These are phyloP conservation scores for Aspergillus tubingensis DNA, from an alignment of 2,329 filamentous ascomycete genomes.

Conservation along the genomic window DNA sequence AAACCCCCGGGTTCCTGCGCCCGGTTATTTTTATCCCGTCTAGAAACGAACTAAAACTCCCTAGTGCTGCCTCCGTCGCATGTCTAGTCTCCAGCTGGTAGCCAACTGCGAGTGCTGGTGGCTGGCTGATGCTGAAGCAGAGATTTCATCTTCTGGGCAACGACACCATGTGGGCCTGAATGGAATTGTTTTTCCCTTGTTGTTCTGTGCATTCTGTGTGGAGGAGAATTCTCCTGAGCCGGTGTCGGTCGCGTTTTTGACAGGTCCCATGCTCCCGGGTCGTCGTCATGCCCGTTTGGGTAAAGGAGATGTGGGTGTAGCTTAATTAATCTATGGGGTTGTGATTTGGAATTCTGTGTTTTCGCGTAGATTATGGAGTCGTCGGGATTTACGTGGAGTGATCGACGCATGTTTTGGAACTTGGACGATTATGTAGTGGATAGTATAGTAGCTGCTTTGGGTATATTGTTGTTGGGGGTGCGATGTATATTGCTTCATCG, in stretches of 20 bases:
- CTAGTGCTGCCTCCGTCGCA: not conserved
- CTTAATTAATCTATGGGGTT: not conserved
- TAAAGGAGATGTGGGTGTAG: not conserved
- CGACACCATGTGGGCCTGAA: conserved; percentile 2
- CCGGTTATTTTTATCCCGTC: not conserved
- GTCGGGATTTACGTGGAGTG: not conserved
- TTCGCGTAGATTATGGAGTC: not conserved
- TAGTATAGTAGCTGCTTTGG: not conserved
- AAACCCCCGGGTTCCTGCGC: not conserved
- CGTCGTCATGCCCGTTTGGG: not conserved
- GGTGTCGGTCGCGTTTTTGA: conserved; percentile 1
- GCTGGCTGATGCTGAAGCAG: not conserved
- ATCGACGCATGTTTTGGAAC: not conserved
- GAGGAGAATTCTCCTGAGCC: not conserved
- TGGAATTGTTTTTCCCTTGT: not conserved
- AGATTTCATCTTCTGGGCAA: not conserved
- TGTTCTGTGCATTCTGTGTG: not conserved
- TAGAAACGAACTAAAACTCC: not conserved
- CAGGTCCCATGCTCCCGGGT: not conserved
- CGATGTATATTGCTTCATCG: not conserved
- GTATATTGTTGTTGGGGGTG: not conserved
- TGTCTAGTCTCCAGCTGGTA: no score
- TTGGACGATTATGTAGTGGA: no score
- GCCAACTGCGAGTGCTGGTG: not conserved
- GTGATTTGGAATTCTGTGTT: conserved; percentile 7